Percentiles rank a stretch among this genome's conserved stretches.
These are phyloP conservation scores for Cutaneotrichosporon sp. DNA, from an alignment of 1,284 basidiomycete species.

Conservation along the genomic window DNA sequence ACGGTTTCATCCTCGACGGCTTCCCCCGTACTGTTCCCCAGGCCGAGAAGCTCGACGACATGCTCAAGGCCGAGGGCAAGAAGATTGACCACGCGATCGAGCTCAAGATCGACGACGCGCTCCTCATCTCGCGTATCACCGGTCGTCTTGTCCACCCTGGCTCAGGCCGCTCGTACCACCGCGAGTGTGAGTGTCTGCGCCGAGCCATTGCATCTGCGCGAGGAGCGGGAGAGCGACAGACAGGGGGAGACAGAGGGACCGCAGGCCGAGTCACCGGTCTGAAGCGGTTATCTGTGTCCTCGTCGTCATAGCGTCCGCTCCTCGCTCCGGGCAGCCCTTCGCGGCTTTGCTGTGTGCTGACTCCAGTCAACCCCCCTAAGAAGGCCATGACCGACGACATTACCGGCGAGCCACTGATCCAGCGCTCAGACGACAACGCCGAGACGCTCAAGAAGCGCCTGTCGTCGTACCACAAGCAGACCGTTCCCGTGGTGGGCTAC, in stretches of 20 bases:
- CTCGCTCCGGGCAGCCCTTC: too few relatives aligned
- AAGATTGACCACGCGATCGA: slow-evolving; percentile 87
- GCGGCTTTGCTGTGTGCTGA: background rate
- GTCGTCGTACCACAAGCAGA: slow-evolving; percentile 79
- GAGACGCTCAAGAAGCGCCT: slow-evolving; percentile 90
- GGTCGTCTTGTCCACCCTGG: slow-evolving; percentile 88
- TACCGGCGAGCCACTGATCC: slow-evolving; percentile 90
- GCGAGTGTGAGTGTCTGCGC: slow-evolving; percentile 66
- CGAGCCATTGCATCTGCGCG: background rate
- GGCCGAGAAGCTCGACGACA: slow-evolving; percentile 89
- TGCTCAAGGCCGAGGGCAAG: slow-evolving; percentile 78
- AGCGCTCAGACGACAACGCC: slow-evolving; percentile 87
- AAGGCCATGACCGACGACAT: slow-evolving; percentile 89
- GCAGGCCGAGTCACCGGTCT: too few relatives aligned
- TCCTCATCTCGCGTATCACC: slow-evolving; percentile 95
- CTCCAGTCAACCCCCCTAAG: slow-evolving; percentile 77
- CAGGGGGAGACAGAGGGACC: too few relatives aligned
- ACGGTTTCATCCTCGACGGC: slow-evolving; percentile 96
- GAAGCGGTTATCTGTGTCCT: too few relatives aligned
- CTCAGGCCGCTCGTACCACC: slow-evolving; percentile 89
- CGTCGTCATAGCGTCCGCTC: too few relatives aligned
- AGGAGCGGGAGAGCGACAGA: background rate
- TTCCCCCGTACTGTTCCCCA: slow-evolving; percentile 98
- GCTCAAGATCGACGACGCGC: slow-evolving; percentile 85
- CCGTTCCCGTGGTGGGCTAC: slow-evolving; percentile 93